These are phyloP conservation scores for Cymbopogon citratus DNA, from an alignment of 176 grass and related monocot species.

Conservation along the genomic window DNA sequence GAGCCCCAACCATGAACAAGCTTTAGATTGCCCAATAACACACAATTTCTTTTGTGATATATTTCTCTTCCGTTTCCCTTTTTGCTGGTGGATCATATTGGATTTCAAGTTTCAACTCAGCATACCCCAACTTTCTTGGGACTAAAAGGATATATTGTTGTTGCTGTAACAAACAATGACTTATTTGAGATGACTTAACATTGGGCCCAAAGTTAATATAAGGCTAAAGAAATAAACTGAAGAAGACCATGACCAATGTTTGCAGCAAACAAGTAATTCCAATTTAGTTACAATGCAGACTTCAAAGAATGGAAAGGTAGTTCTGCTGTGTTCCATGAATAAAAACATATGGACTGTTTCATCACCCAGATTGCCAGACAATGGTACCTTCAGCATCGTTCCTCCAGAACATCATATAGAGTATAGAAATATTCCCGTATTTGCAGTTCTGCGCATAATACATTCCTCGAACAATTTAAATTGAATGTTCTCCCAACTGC, in stretches of 20 bases:
- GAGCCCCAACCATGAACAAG: not conserved
- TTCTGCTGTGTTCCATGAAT: slow-evolving; percentile 8
- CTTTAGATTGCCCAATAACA: not conserved
- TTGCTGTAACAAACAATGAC: not conserved
- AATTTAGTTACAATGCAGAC: not conserved
- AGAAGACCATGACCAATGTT: not conserved
- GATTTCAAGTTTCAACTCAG: not conserved
- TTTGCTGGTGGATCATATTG: not conserved
- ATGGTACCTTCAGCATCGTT: slow-evolving; percentile 60
- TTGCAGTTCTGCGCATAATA: slow-evolving; percentile 50
- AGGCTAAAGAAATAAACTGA: not conserved
- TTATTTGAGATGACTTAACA: not conserved
- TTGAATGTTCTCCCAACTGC: slow-evolving; percentile 95
- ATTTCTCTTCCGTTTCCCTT: not conserved
- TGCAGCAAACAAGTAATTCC: not conserved
- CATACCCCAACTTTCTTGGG: not conserved
- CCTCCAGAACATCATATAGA: slow-evolving; percentile 72
- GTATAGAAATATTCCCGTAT: slow-evolving; percentile 72
- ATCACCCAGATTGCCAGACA: not conserved
- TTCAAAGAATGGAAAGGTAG: not conserved
- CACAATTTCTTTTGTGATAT: too few relatives aligned
- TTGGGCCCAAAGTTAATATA: not conserved
- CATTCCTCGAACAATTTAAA: slow-evolving; percentile 81
- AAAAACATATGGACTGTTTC: slow-evolving; percentile 19
- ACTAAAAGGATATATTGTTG: not conserved